A percentile compares a stretch with the other conserved stretches of the same genome.
Evolutionary conservation across 2,329 filamentous ascomycete genomes (phyloP).

Genomic region (Fusarium sp.): DNA sequence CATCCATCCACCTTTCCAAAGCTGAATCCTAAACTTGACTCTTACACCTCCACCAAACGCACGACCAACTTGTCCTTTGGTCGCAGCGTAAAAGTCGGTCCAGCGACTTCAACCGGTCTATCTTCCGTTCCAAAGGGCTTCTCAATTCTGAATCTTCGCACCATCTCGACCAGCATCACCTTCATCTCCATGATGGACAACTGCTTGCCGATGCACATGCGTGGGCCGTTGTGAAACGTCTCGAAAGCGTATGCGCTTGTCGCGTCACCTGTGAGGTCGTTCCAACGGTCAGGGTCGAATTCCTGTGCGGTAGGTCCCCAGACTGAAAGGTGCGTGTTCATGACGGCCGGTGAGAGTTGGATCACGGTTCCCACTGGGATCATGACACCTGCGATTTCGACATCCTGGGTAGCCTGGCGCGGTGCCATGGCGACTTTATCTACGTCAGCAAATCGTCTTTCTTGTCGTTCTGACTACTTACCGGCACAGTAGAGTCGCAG

Average conservation of each 20-base stretch:
- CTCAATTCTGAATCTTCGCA: conserved; percentile 52
- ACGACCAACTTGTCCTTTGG: conserved; percentile 49
- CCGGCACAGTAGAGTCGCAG: conserved; percentile 60
- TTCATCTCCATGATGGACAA: conserved; percentile 58
- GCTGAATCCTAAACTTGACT: conserved; percentile 1
- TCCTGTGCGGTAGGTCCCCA: conserved; percentile 56
- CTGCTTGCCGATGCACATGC: conserved; percentile 57
- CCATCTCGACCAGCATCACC: conserved; percentile 52
- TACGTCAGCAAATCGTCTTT: not conserved
- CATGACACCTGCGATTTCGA: conserved; percentile 54
- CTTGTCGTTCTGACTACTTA: conserved; percentile 15
- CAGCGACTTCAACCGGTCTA: conserved; percentile 42
- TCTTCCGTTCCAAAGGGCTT: conserved; percentile 30
- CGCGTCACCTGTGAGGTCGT: conserved; percentile 42
- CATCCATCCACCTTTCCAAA: not conserved
- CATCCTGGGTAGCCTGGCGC: conserved; percentile 53
- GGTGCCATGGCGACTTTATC: conserved; percentile 53
- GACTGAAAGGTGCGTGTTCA: conserved; percentile 54
- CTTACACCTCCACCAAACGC: conserved; percentile 33
- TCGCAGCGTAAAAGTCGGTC: conserved; percentile 48
- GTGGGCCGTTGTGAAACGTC: conserved; percentile 56
- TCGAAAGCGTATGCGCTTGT: conserved; percentile 53
- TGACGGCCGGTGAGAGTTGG: conserved; percentile 55
- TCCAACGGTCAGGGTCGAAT: conserved; percentile 60
- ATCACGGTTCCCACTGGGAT: conserved; percentile 59